These are phyloP conservation scores for Sugiyamaella chiloensis DNA, from an alignment of 805 yeast species.

Conservation along the genomic window DNA sequence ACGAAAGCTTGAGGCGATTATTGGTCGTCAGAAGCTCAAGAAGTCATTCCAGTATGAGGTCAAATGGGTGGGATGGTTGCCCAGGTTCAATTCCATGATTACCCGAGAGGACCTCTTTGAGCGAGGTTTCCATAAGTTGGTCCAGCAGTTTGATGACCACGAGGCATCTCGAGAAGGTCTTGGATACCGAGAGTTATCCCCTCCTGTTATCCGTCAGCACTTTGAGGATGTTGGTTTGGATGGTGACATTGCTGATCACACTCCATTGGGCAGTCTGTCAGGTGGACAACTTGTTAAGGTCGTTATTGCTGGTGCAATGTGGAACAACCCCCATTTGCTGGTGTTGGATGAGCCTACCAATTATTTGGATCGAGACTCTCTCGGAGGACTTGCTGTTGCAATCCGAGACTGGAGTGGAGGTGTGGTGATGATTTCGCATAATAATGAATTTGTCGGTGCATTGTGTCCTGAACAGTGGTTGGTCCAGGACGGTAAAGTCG, in stretches of 20 bases:
- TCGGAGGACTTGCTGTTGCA: constrained; percentile 96
- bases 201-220: constrained; percentile 91
- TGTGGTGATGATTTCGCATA: constrained; percentile 97
- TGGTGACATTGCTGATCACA: constrained; percentile 97
- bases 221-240: constrained; percentile 97
- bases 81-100: constrained; percentile 92
- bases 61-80: constrained; percentile 90
- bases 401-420: constrained; percentile 98
- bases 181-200: constrained; percentile 92
- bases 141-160: constrained; percentile 96
- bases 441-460: constrained; percentile 95
- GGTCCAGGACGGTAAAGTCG: constrained; percentile 87
- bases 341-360: constrained; percentile 99
- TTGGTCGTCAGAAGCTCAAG: constrained; percentile 95
- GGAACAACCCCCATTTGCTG: constrained; percentile 97
- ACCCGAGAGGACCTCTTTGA: constrained; percentile 76
- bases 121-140: constrained; percentile 84
- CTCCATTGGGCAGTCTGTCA: constrained; percentile 92
- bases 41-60: constrained; percentile 95
- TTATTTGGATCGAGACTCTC: constrained; percentile 97
- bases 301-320: constrained; percentile 99
- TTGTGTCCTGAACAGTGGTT: constrained; percentile 98
- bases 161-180: constrained; percentile 99
- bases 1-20: constrained; percentile 87
- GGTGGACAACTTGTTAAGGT: constrained; percentile 99